Evolutionary conservation across 2,329 filamentous ascomycete genomes (phyloP).

Genomic region (Colletotrichum limetticola): DNA sequence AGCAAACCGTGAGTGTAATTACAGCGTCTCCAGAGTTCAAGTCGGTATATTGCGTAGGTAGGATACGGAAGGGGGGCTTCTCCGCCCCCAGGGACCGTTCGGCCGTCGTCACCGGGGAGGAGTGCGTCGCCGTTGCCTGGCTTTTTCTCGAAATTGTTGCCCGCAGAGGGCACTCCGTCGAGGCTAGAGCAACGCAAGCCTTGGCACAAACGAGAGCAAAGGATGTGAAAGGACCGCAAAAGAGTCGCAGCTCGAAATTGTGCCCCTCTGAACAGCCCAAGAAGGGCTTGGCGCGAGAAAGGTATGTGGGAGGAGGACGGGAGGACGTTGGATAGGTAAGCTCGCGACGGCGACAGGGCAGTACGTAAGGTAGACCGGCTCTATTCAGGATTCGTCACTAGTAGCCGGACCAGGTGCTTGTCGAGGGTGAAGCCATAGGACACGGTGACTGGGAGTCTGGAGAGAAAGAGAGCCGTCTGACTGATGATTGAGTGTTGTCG

Average conservation of each 20-base stretch:
- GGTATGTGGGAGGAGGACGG: constrained; percentile 26
- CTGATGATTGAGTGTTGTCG: too few relatives aligned
- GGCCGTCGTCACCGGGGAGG: constrained; percentile 18
- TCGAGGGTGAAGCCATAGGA: neutral
- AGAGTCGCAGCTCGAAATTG: neutral
- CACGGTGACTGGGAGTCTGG: too few relatives aligned
- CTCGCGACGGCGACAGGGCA: neutral
- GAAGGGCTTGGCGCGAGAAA: constrained; percentile 21
- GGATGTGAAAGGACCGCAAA: neutral
- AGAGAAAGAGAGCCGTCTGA: too few relatives aligned
- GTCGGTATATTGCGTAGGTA: neutral
- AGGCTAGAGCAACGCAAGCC: constrained; percentile 4
- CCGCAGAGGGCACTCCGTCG: neutral
- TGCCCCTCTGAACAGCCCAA: constrained; percentile 9
- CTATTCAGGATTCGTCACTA: neutral
- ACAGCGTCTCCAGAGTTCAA: neutral
- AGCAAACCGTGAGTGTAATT: neutral
- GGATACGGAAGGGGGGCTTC: neutral
- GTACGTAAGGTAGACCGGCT: neutral
- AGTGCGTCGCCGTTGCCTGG: constrained; percentile 26
- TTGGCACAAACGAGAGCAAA: neutral
- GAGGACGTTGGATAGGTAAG: constrained; percentile 14
- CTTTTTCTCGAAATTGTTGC: neutral
- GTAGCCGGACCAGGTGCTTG: neutral
- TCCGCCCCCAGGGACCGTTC: neutral